Percentiles rank a stretch among this genome's conserved stretches.
phyloP scores from a whole-genome alignment of 768 basidiomycete genomes.

The Kwoniella dendrophila region DNA sequence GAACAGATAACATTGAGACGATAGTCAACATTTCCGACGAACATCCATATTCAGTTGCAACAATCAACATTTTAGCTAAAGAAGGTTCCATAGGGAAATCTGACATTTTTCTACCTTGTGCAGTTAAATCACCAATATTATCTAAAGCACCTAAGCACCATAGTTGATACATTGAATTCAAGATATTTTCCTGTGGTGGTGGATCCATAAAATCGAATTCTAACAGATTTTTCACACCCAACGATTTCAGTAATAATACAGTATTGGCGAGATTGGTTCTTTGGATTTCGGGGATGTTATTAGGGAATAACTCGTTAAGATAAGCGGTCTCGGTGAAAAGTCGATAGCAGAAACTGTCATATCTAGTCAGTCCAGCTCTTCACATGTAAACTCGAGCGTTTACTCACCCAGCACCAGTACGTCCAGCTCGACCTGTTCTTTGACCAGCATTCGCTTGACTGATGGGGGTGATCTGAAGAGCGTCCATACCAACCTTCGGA shows the following conservation, averaged over 20 bases:
- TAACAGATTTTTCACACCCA: slow-evolving; percentile 93
- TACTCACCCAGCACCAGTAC: slow-evolving; percentile 89
- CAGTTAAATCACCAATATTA: slow-evolving; percentile 94
- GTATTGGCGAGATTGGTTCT: slow-evolving; percentile 97
- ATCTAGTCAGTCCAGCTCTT: slow-evolving; percentile 12
- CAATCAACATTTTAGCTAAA: slow-evolving; percentile 98
- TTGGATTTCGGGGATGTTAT: slow-evolving; percentile 97
- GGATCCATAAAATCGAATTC: slow-evolving; percentile 99
- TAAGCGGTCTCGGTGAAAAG: slow-evolving; percentile 96
- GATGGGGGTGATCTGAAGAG: slow-evolving; percentile 97
- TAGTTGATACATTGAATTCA: slow-evolving; percentile 99
- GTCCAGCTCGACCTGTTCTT: slow-evolving; percentile 90
- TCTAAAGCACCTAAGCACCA: slow-evolving; percentile 98
- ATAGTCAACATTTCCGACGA: slow-evolving; percentile 96
- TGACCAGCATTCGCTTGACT: slow-evolving; percentile 98
- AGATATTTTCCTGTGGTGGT: slow-evolving; percentile 98
- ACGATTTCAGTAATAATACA: slow-evolving; percentile 86
- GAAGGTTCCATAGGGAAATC: slow-evolving; percentile 99
- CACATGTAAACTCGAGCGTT: background rate
- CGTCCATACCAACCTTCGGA: slow-evolving; percentile 98
- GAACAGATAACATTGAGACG: slow-evolving; percentile 97
- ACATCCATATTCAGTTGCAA: slow-evolving; percentile 88
- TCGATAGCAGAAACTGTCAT: slow-evolving; percentile 85
- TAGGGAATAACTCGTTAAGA: slow-evolving; percentile 91
- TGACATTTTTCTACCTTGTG: slow-evolving; percentile 92